phyloP scores from a whole-genome alignment of 768 basidiomycete species.

The Brasilioporus rufonigricans region DNA sequence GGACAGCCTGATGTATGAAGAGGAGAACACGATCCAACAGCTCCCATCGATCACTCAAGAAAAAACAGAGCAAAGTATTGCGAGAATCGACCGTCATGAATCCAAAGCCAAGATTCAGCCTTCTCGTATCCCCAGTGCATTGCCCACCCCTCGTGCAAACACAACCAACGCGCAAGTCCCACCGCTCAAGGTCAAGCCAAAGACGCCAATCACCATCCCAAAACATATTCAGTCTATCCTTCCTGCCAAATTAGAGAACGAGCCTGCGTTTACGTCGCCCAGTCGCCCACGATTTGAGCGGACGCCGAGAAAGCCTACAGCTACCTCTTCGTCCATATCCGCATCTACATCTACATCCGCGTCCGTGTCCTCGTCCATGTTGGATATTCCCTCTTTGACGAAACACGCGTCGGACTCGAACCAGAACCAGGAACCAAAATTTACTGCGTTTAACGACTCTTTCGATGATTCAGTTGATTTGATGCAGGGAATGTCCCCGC shows the following conservation, averaged over 20 bases:
- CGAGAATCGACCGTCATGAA: conserved; percentile 47
- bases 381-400: conserved; percentile 56
- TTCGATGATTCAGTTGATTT: conserved; percentile 41
- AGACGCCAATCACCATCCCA: conserved; percentile 51
- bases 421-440: conserved; percentile 35
- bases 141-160: conserved; percentile 38
- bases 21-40: conserved; percentile 28
- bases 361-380: conserved; percentile 24
- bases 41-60: conserved; percentile 36
- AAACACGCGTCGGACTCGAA: conserved; percentile 36
- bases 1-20: conserved; percentile 33
- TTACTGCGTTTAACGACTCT: conserved; percentile 30
- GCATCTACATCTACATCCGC: conserved; percentile 31
- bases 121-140: conserved; percentile 24
- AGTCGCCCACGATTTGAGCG: conserved; percentile 30
- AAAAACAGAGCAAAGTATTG: conserved; percentile 43
- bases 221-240: conserved; percentile 63
- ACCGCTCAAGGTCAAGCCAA: conserved; percentile 54
- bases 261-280: conserved; percentile 47
- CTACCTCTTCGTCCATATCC: conserved; percentile 17
- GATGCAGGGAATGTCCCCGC: conserved; percentile 48
- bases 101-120: conserved; percentile 50
- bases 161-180: conserved; percentile 36
- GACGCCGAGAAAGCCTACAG: conserved; percentile 27
- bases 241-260: conserved; percentile 63